phyloP scores from a whole-genome alignment of 495 filamentous ascomycete species.

The Penicillium nucicola region DNA sequence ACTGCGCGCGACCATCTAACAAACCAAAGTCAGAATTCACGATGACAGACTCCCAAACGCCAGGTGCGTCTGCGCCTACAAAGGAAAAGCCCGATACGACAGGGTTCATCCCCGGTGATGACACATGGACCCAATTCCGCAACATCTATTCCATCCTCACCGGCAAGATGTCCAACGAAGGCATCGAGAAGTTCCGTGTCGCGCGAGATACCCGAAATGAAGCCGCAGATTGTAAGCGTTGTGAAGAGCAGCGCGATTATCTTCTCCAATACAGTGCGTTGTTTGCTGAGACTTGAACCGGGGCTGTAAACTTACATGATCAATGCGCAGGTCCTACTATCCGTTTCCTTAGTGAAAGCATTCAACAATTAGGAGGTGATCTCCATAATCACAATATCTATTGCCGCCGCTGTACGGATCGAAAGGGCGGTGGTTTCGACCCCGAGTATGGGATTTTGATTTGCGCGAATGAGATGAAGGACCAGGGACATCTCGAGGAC shows the following conservation, averaged over 20 bases:
- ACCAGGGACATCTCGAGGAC: slow-evolving; percentile 79
- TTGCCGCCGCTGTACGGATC: slow-evolving; percentile 70
- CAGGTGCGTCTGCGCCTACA: slow-evolving; percentile 15
- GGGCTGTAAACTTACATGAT: slow-evolving; percentile 5
- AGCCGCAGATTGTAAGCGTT: slow-evolving; percentile 67
- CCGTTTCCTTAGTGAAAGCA: slow-evolving; percentile 76
- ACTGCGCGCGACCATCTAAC: background rate
- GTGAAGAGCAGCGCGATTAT: slow-evolving; percentile 75
- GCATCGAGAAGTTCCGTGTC: slow-evolving; percentile 66
- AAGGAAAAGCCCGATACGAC: slow-evolving; percentile 29
- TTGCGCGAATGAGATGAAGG: slow-evolving; percentile 81
- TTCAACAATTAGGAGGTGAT: slow-evolving; percentile 69
- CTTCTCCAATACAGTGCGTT: slow-evolving; percentile 69
- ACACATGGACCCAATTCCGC: slow-evolving; percentile 65
- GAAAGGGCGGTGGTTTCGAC: slow-evolving; percentile 76
- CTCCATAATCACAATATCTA: slow-evolving; percentile 72
- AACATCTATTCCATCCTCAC: slow-evolving; percentile 78
- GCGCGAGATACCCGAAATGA: slow-evolving; percentile 65
- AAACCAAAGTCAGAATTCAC: slow-evolving; percentile 1
- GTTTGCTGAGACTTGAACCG: background rate
- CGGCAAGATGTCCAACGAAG: slow-evolving; percentile 64
- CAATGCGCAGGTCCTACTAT: slow-evolving; percentile 63
- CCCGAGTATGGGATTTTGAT: slow-evolving; percentile 80
- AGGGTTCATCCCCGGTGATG: slow-evolving; percentile 52
- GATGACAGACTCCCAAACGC: slow-evolving; percentile 35